Base-by-base conservation (phyloP, 345 rosid species). In the Acer negundo region DNA sequence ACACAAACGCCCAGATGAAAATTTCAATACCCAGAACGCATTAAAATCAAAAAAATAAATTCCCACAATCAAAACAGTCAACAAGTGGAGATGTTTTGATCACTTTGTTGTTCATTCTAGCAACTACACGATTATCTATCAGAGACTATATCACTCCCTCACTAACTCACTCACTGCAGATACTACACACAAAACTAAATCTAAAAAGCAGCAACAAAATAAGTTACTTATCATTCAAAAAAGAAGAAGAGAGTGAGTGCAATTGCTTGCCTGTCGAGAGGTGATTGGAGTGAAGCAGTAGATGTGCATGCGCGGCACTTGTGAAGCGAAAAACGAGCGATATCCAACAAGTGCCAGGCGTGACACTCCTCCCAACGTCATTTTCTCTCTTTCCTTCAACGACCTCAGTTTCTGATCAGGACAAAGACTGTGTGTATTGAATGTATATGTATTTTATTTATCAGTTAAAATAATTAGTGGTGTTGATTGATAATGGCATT, bases 231-330 rank as follows among this genome's bases (percentile, higher is more conserved):
- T 40, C 4, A 9, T 62, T 10, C 35, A 61, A 42, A 42, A 42
- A 42, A 42, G 11, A 42, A 9, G 46, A 42, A 63, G 3, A 55
- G 20, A 61, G 53, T 24, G 58, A 19, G 62, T 28, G 28, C 61
- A n/a, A 64, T 24, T 22, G 42, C 68, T 1, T 76, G 69, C 79
- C 80, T 77, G 83, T 20, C 82, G 77, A 24, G 74, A 38, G 78
- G 64, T 59, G n/a, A 56, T n/a, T 19, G 67, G 80, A 47, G 72
- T 31, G 63, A 77, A 2, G 78, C 63, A 16, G 26, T n/a, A 59
- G 11, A 71, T 56, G 64, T 68, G 86, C 85, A 83, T 80, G 86
- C 31, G 73, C 55, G 70, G 59, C 80, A 79, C 63, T 28, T 71
- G 82, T 74, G 70, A 44, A 26, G 80, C 20, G 19, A 74, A 40